Conservation (phyloP, 208 protist species). For the Novymonas esmeraldas region DNA sequence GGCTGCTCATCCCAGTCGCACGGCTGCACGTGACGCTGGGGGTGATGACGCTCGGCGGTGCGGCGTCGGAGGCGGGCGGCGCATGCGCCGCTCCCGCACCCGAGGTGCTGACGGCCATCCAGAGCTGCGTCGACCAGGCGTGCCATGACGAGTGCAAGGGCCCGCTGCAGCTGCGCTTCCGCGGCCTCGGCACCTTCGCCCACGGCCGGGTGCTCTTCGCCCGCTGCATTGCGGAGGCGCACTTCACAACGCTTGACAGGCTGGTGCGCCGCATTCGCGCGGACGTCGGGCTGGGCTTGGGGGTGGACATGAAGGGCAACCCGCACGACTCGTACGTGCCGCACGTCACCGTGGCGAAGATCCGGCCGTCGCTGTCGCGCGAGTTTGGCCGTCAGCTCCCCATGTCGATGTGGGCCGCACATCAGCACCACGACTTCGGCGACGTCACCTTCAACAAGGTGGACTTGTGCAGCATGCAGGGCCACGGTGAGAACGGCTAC, state of each 20-base stretch:
- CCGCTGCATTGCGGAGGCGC: conserved; percentile 55
- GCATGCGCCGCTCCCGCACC: not conserved
- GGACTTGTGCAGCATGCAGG: conserved; percentile 81
- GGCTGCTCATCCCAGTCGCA: conserved; percentile 66
- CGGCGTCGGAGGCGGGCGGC: conserved; percentile 4
- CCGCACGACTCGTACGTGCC: conserved; percentile 90
- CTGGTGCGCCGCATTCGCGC: conserved; percentile 57
- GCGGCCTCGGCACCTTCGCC: conserved; percentile 81
- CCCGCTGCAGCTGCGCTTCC: conserved; percentile 76
- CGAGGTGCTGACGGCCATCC: conserved; percentile 34
- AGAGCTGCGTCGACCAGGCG: conserved; percentile 52
- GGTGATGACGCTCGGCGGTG: conserved; percentile 61
- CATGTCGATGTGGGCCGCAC: conserved; percentile 54
- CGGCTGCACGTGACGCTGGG: conserved; percentile 85
- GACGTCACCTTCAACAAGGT: conserved; percentile 74
- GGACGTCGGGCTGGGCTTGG: conserved; percentile 50
- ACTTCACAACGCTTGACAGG: conserved; percentile 65
- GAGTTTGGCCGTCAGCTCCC: conserved; percentile 68
- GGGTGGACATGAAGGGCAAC: conserved; percentile 87
- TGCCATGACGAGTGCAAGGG: conserved; percentile 31
- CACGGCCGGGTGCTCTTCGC: conserved; percentile 83
- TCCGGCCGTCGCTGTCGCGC: conserved; percentile 48
- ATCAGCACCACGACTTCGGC: conserved; percentile 87
- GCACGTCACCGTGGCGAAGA: conserved; percentile 87
- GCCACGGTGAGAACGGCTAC: conserved; percentile 54